A percentile compares a stretch with the other conserved stretches of the same genome.
Evolutionary conservation across 2,329 filamentous ascomycete genomes (phyloP).

Genomic region (Cladosporium sp.): DNA sequence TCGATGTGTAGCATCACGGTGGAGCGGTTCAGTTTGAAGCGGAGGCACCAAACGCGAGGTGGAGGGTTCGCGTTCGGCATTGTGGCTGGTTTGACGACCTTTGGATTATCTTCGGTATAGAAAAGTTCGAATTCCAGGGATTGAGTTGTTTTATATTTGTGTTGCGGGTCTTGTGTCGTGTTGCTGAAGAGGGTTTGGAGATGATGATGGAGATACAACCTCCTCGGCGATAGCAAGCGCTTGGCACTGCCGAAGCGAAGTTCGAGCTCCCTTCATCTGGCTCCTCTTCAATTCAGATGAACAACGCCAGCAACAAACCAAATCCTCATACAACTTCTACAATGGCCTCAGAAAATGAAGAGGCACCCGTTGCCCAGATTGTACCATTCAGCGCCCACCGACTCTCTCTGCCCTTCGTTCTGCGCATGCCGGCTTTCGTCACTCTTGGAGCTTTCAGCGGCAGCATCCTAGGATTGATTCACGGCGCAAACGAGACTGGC

Average conservation of each 20-base stretch:
- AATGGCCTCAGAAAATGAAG: conserved; percentile 1
- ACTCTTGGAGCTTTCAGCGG: conserved; percentile 24
- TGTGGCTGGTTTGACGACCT: not conserved
- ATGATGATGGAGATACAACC: too few species aligned
- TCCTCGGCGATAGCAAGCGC: too few species aligned
- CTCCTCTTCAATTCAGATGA: too few species aligned
- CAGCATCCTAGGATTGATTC: conserved; percentile 28
- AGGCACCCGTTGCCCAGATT: not conserved
- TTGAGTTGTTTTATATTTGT: too few species aligned
- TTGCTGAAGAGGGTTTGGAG: too few species aligned
- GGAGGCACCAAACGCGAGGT: conserved; percentile 25
- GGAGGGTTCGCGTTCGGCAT: conserved; percentile 8
- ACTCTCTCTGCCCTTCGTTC: conserved; percentile 29
- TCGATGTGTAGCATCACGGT: conserved; percentile 45
- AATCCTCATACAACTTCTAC: not conserved
- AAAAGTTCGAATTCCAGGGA: too few species aligned
- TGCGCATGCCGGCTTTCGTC: conserved; percentile 29
- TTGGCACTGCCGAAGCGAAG: too few species aligned
- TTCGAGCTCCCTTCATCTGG: too few species aligned
- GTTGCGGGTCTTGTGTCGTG: too few species aligned
- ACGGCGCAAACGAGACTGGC: conserved; percentile 40
- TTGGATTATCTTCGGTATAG: too few species aligned
- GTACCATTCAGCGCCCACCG: conserved; percentile 20
- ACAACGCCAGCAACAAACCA: too few species aligned
- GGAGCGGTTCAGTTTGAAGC: conserved; percentile 43